phyloP scores from a whole-genome alignment of 495 filamentous ascomycete species.

The Wilcoxina mikolae region DNA sequence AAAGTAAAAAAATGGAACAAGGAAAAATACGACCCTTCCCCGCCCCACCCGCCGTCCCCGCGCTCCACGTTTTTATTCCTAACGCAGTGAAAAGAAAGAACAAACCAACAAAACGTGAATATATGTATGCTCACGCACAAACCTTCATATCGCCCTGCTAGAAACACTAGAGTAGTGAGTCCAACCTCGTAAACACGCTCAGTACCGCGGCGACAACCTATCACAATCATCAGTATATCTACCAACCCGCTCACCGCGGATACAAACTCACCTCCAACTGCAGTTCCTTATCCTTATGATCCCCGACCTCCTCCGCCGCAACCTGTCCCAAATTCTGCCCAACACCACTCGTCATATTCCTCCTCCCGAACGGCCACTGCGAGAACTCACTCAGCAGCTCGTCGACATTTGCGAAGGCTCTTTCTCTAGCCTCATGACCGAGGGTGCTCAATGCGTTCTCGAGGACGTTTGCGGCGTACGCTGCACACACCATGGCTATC shows the following conservation, averaged over 20 bases:
- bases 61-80: no score
- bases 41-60: no score
- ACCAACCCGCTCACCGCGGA: constrained; percentile 19
- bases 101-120: no score
- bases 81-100: no score
- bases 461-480: constrained; percentile 93
- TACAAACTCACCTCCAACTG: constrained; percentile 63
- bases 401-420: constrained; percentile 92
- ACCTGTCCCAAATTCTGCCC: constrained; percentile 90
- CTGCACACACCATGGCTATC: constrained; percentile 90
- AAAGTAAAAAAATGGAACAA: no score
- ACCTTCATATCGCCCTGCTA: no score
- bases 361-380: constrained; percentile 86
- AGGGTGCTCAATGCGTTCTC: constrained; percentile 92
- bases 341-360: constrained; percentile 53
- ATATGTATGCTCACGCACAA: no score
- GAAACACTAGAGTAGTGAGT: constrained; percentile 47
- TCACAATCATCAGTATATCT: neutral
- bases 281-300: constrained; percentile 75
- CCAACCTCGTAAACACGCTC: constrained; percentile 90
- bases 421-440: constrained; percentile 82
- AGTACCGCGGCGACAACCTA: constrained; percentile 85
- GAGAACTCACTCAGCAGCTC: constrained; percentile 90
- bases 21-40: no score
- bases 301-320: constrained; percentile 72